Conservation (phyloP, 129 eudicot genomes). For the Artemisia argyi region DNA sequence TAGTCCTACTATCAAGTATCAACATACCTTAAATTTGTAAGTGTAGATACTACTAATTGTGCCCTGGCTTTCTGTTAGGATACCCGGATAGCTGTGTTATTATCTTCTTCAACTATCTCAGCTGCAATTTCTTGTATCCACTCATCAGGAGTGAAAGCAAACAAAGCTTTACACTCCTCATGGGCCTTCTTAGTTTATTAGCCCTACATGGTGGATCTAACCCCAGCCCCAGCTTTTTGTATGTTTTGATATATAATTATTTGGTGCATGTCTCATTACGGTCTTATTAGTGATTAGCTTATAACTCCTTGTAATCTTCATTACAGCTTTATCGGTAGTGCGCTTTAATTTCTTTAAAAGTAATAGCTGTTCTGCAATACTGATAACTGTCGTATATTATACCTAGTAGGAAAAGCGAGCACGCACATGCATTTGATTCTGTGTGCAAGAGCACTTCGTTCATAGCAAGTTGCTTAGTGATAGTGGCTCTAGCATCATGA, state of each 20-base stretch:
- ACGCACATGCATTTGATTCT: not conserved
- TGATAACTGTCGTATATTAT: not conserved
- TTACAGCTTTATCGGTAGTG: not conserved
- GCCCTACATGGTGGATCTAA: not conserved
- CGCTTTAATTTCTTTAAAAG: not conserved
- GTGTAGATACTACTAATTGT: not conserved
- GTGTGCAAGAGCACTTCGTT: not conserved
- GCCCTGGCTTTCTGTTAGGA: not conserved
- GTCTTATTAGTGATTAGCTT: slow-evolving; percentile 1
- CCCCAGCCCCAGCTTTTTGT: not conserved
- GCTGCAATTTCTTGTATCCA: not conserved
- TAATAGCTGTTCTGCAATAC: not conserved
- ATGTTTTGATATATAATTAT: not conserved
- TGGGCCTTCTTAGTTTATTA: not conserved
- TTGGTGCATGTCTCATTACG: not conserved
- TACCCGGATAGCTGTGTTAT: not conserved
- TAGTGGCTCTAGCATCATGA: not conserved
- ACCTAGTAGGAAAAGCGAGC: not conserved
- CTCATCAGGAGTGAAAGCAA: not conserved
- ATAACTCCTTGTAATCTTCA: not conserved
- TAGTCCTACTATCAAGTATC: not conserved
- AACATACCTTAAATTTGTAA: not conserved
- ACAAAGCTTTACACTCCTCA: not conserved
- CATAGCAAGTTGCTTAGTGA: not conserved
- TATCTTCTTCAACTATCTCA: not conserved